Conservation (phyloP, 257 asterid genomes). For the Fraxinus pennsylvanica region DNA sequence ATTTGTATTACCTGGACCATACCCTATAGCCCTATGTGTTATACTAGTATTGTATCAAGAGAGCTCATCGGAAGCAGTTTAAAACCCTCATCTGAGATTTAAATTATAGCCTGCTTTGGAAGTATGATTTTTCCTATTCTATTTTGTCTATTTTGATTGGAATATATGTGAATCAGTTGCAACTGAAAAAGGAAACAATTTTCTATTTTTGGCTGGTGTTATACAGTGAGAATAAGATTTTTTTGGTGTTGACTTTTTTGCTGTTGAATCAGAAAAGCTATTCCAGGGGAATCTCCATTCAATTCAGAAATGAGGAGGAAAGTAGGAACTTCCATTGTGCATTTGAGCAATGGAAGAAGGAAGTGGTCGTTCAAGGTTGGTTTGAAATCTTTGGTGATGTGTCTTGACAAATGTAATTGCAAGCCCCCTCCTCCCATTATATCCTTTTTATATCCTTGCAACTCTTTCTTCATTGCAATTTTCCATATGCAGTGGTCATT, state of each 20-base stretch:
- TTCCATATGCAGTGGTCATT: not conserved
- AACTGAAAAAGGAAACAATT: not conserved
- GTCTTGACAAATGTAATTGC: constrained; percentile 21
- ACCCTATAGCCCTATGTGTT: not conserved
- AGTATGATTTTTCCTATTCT: not conserved
- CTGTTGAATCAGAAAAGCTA: constrained; percentile 72
- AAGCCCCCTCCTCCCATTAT: constrained; percentile 1
- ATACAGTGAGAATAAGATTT: constrained; percentile 25
- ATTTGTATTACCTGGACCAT: not conserved
- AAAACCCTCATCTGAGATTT: constrained; percentile 12
- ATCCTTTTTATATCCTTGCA: constrained; percentile 4
- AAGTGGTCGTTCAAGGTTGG: constrained; percentile 79
- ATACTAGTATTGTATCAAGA: not conserved
- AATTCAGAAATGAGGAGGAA: constrained; percentile 88
- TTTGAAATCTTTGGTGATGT: constrained; percentile 27
- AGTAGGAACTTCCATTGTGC: constrained; percentile 90
- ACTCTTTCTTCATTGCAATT: constrained; percentile 4
- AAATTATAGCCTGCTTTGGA: constrained; percentile 5
- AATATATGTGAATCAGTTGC: not conserved
- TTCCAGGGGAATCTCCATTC: constrained; percentile 88
- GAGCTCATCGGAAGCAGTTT: not conserved
- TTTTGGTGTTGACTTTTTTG: constrained; percentile 36
- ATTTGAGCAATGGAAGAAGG: constrained; percentile 93
- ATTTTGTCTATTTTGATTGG: not conserved
- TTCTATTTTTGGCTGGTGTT: constrained; percentile 17